A percentile compares a stretch with the other conserved stretches of the same genome.
Evolutionary conservation across 768 basidiomycete species (phyloP).

Genomic region (Phallus indusiatus): DNA sequence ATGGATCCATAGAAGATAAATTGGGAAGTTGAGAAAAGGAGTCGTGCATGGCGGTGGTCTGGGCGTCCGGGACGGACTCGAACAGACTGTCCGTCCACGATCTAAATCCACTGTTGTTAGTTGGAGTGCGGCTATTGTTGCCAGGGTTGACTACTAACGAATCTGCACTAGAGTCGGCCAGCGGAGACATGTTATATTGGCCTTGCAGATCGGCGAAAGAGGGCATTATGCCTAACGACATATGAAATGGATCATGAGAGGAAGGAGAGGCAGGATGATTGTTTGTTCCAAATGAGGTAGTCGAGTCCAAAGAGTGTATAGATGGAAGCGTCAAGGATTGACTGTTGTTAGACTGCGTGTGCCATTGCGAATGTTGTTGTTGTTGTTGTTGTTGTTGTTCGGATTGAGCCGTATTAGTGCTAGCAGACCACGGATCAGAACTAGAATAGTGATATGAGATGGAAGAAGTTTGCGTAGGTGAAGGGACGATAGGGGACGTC

Average conservation of each 20-base stretch:
- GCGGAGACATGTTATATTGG: background rate
- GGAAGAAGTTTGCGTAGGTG: conserved; percentile 31
- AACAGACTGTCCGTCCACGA: too few species aligned
- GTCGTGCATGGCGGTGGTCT: too few species aligned
- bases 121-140: background rate
- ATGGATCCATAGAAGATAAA: too few species aligned
- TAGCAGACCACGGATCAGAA: conserved; percentile 30
- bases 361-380: too few species aligned
- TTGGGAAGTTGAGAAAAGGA: too few species aligned
- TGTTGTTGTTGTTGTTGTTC: background rate
- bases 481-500: conserved; percentile 18
- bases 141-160: background rate
- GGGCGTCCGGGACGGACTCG: too few species aligned
- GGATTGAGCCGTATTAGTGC: conserved; percentile 20
- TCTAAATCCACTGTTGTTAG: too few species aligned
- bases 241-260: conserved; percentile 15
- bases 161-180: background rate
- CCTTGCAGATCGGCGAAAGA: background rate
- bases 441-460: conserved; percentile 37
- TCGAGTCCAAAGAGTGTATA: conserved; percentile 2
- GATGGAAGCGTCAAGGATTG: background rate
- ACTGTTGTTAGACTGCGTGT: background rate
- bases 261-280: conserved; percentile 15
- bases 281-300: background rate
- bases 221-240: background rate